These are phyloP conservation scores for Cyphellophora europaea DNA, from an alignment of 2,329 filamentous ascomycete species.

Conservation along the genomic window DNA sequence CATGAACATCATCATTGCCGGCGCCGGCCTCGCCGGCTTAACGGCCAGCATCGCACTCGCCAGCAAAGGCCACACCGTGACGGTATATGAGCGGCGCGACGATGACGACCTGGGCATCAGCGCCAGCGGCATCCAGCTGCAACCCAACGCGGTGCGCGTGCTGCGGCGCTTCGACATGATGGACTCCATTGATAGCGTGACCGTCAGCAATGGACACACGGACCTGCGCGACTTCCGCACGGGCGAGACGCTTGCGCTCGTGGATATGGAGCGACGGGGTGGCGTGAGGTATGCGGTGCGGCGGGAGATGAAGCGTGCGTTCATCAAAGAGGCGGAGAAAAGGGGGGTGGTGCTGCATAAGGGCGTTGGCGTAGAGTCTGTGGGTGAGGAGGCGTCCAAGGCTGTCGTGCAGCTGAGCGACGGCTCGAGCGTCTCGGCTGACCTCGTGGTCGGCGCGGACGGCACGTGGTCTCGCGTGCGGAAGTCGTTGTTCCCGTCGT, in stretches of 20 bases:
- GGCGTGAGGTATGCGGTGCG: background rate
- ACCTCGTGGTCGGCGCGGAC: conserved; percentile 36
- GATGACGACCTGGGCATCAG: conserved; percentile 5
- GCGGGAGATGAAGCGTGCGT: background rate
- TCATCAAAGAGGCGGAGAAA: background rate
- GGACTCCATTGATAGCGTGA: background rate
- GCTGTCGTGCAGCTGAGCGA: background rate
- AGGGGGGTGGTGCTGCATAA: background rate
- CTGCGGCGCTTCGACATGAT: conserved; percentile 4
- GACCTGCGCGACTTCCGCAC: background rate
- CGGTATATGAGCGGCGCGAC: conserved; percentile 18
- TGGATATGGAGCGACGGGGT: background rate
- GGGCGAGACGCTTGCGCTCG: background rate
- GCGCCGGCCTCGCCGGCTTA: conserved; percentile 24
- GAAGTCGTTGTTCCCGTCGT: background rate
- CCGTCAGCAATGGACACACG: background rate
- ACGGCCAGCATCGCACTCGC: conserved; percentile 22
- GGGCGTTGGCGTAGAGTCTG: background rate
- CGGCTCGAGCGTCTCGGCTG: conserved; percentile 5
- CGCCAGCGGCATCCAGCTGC: conserved; percentile 10
- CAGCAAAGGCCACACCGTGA: conserved; percentile 19
- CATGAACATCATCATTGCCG: conserved; percentile 30
- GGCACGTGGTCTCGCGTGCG: background rate
- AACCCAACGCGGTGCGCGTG: conserved; percentile 9
- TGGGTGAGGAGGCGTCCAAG: background rate